phyloP scores from a whole-genome alignment of 371 early-diverging fungal genomes.

The Syncephalastrum contaminatum region DNA sequence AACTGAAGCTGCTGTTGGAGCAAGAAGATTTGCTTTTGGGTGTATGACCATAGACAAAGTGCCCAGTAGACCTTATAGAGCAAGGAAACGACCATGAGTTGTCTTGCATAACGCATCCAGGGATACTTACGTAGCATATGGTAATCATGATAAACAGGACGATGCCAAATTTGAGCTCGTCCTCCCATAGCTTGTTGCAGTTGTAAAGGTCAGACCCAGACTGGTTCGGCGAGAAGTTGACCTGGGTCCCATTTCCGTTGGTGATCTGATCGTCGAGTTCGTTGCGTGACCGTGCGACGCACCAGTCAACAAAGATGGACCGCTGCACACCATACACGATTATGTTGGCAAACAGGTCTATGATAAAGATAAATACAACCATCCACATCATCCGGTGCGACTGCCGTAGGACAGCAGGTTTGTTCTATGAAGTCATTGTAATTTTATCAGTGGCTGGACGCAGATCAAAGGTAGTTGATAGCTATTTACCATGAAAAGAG shows the following conservation, averaged over 20 bases:
- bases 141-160: conserved; percentile 20
- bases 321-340: conserved; percentile 32
- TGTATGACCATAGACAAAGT: conserved; percentile 23
- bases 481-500: conserved; percentile 25
- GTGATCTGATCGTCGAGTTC: conserved; percentile 9
- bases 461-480: neutral
- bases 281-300: conserved; percentile 18
- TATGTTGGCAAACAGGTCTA: conserved; percentile 24
- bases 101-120: neutral
- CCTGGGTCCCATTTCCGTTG: conserved; percentile 11
- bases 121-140: conserved; percentile 24
- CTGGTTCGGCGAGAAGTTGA: conserved; percentile 9
- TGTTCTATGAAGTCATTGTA: conserved; percentile 7
- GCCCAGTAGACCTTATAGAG: conserved; percentile 27
- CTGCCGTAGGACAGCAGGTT: conserved; percentile 11
- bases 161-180: conserved; percentile 29
- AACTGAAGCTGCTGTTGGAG: conserved; percentile 5
- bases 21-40: conserved; percentile 19
- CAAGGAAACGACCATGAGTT: neutral
- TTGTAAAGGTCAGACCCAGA: conserved; percentile 20
- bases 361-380: conserved; percentile 17
- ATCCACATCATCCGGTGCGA: conserved; percentile 23
- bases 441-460: neutral
- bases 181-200: conserved; percentile 29
- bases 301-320: conserved; percentile 26